Conservation (phyloP, 139 green algal genomes). For the Tetraselmis chui region DNA sequence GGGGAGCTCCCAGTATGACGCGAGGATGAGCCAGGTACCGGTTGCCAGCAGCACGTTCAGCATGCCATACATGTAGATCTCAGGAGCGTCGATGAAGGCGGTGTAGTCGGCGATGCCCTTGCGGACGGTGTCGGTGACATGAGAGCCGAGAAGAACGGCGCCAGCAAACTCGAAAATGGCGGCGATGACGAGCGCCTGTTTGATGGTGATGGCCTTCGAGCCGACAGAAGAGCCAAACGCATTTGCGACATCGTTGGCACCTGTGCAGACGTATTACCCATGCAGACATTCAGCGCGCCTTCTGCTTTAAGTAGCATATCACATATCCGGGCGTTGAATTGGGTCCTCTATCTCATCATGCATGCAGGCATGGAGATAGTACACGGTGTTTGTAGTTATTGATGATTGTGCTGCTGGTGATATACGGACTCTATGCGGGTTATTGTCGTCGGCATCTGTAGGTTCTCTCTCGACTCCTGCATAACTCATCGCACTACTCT, state of each 20-base stretch:
- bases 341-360: not conserved
- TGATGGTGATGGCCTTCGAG: slow-evolving; percentile 26
- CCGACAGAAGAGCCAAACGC: slow-evolving; percentile 36
- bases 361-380: not conserved
- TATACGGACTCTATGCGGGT: not conserved
- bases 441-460: not conserved
- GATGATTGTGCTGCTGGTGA: too few species aligned
- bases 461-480: not conserved
- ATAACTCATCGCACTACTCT: not conserved
- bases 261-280: not conserved
- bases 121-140: slow-evolving; percentile 47
- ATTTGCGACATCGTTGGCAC: slow-evolving; percentile 35
- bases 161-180: slow-evolving; percentile 39
- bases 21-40: slow-evolving; percentile 44
- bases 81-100: slow-evolving; percentile 28
- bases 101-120: slow-evolving; percentile 30
- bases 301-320: too few species aligned
- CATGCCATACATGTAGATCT: slow-evolving; percentile 60
- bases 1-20: slow-evolving; percentile 40
- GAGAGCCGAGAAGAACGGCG: slow-evolving; percentile 29
- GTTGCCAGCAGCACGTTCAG: slow-evolving; percentile 43
- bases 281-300: not conserved
- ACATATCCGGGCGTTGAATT: not conserved
- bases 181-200: slow-evolving; percentile 29
- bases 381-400: not conserved